Evolutionary conservation across 805 yeast species (phyloP).

Genomic region (Yamadazyma endophytica): DNA sequence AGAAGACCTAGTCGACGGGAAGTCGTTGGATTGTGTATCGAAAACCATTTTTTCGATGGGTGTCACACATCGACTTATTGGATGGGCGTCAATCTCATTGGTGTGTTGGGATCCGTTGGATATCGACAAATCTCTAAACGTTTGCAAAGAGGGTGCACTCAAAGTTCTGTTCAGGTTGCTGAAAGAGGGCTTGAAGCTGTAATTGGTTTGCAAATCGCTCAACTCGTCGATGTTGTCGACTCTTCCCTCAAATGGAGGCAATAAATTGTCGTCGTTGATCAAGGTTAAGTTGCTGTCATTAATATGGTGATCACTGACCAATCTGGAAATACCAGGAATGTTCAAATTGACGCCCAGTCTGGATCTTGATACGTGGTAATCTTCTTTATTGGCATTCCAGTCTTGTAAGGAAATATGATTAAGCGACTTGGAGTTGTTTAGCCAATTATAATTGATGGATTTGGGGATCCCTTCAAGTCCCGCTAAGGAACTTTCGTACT

Average conservation of each 20-base stretch:
- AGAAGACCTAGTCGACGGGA: conserved; percentile 14
- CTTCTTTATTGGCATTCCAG: conserved; percentile 25
- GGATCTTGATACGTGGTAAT: conserved; percentile 20
- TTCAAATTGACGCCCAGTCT: conserved; percentile 19
- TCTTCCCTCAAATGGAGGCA: conserved; percentile 8
- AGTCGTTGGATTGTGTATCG: too few species aligned
- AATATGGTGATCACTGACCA: conserved; percentile 15
- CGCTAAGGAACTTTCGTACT: conserved; percentile 13
- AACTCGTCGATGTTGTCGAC: conserved; percentile 24
- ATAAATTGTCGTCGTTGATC: conserved; percentile 5
- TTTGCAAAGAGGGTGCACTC: conserved; percentile 41
- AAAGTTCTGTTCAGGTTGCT: conserved; percentile 22
- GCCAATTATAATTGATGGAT: conserved; percentile 9
- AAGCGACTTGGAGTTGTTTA: conserved; percentile 6
- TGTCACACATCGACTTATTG: conserved; percentile 4
- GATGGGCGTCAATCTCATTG: background rate
- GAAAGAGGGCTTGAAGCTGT: conserved; percentile 5
- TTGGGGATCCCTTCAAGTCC: conserved; percentile 27
- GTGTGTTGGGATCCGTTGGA: conserved; percentile 9
- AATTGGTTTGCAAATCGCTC: conserved; percentile 18
- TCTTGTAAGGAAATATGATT: conserved; percentile 25
- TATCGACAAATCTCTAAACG: conserved; percentile 28
- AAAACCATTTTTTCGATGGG: too few species aligned
- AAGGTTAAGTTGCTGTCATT: conserved; percentile 7
- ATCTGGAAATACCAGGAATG: conserved; percentile 14